Evolutionary conservation across 2,329 filamentous ascomycete genomes (phyloP).

Genomic region (Epichloe festucae): DNA sequence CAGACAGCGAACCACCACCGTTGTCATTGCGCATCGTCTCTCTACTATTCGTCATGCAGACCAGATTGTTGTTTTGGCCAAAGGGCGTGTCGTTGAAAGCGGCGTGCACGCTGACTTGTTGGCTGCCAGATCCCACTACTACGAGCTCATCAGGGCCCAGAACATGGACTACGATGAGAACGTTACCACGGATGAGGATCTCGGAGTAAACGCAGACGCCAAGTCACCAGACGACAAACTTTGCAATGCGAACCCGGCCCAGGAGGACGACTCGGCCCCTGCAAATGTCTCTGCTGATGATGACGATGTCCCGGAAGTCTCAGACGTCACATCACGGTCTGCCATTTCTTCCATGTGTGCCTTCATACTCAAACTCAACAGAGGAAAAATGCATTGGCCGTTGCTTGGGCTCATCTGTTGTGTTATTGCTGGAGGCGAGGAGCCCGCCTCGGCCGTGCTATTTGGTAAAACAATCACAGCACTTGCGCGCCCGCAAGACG

Average conservation of each 20-base stretch:
- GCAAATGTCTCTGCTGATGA: neutral
- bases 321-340: neutral
- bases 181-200: neutral
- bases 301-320: neutral
- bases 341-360: neutral
- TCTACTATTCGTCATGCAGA: conserved; percentile 44
- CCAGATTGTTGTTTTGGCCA: conserved; percentile 47
- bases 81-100: conserved; percentile 42
- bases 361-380: neutral
- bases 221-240: neutral
- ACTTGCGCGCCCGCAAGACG: neutral
- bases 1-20: conserved; percentile 37
- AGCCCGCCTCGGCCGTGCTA: neutral
- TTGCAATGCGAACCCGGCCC: neutral
- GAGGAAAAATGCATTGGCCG: neutral
- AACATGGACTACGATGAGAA: neutral
- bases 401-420: neutral
- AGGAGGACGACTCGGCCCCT: conserved; percentile 12
- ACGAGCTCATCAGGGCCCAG: conserved; percentile 39
- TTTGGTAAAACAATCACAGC: neutral
- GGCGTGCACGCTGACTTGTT: conserved; percentile 46
- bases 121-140: conserved; percentile 4
- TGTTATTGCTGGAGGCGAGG: neutral
- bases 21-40: conserved; percentile 46
- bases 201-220: neutral